Conservation (phyloP, 2,329 filamentous ascomycete genomes). For the Akanthomyces muscarius region DNA sequence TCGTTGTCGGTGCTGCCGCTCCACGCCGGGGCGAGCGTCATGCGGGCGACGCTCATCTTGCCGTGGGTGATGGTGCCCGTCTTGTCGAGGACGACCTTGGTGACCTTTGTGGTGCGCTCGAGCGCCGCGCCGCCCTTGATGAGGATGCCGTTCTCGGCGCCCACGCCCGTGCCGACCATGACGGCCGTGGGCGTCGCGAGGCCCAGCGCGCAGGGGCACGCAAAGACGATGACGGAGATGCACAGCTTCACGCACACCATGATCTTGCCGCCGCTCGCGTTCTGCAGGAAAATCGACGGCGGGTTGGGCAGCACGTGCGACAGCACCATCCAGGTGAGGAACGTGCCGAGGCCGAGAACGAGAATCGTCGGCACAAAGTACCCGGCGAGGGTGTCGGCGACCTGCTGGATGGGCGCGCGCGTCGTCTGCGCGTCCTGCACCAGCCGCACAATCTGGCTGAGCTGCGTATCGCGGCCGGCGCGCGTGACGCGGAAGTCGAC, state of each 20-base stretch:
- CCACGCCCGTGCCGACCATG: slow-evolving; percentile 98
- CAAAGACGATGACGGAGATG: slow-evolving; percentile 97
- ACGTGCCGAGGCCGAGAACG: slow-evolving; percentile 76
- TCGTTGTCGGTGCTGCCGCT: slow-evolving; percentile 40
- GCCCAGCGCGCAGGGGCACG: slow-evolving; percentile 94
- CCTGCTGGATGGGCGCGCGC: slow-evolving; percentile 86
- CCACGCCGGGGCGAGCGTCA: slow-evolving; percentile 66
- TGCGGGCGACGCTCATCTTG: slow-evolving; percentile 85
- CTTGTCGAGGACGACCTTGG: slow-evolving; percentile 89
- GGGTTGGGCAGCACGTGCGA: slow-evolving; percentile 80
- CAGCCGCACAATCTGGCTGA: slow-evolving; percentile 97
- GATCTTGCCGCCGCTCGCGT: slow-evolving; percentile 79
- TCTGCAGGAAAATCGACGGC: slow-evolving; percentile 80
- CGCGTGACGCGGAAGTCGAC: slow-evolving; percentile 90
- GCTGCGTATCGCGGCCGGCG: slow-evolving; percentile 89
- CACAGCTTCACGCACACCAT: slow-evolving; percentile 98
- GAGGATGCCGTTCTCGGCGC: slow-evolving; percentile 93
- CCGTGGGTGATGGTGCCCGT: slow-evolving; percentile 92
- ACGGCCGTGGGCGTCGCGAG: slow-evolving; percentile 94
- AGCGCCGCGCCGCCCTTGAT: slow-evolving; percentile 93
- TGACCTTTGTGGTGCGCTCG: slow-evolving; percentile 86
- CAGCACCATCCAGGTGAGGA: slow-evolving; percentile 89
- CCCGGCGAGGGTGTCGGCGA: slow-evolving; percentile 86
- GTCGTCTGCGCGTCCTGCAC: slow-evolving; percentile 96
- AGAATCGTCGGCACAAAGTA: slow-evolving; percentile 93